phyloP scores from a whole-genome alignment of 495 filamentous ascomycete genomes.

The Cercophora samala region DNA sequence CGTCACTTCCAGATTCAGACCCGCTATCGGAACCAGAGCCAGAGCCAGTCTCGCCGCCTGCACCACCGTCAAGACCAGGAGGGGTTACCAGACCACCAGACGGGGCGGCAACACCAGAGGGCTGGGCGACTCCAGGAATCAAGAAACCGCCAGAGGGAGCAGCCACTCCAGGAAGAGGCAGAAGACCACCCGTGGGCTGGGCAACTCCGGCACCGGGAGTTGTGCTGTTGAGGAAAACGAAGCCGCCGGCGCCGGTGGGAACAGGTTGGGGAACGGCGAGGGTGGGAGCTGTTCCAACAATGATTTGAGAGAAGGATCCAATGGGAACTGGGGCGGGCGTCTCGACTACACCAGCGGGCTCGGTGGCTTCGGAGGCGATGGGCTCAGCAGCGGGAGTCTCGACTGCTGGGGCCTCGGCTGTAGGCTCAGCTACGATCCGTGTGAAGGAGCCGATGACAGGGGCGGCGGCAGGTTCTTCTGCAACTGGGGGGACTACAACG shows the following conservation, averaged over 20 bases:
- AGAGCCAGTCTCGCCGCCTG: background rate
- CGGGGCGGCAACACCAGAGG: background rate
- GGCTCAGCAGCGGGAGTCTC: background rate
- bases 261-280: background rate
- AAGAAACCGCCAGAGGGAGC: background rate
- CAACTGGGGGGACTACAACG: background rate
- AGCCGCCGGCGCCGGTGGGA: background rate
- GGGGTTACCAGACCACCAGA: background rate
- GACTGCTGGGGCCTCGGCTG: background rate
- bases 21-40: no score
- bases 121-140: background rate
- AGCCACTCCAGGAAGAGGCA: conserved; percentile 8
- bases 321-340: background rate
- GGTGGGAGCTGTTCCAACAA: background rate
- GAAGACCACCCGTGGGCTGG: background rate
- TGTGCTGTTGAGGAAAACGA: conserved; percentile 9
- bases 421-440: background rate
- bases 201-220: background rate
- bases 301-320: conserved; percentile 5
- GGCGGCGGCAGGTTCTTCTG: background rate
- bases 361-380: background rate
- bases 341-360: background rate
- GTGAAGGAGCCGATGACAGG: conserved; percentile 4
- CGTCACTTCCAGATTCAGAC: background rate
- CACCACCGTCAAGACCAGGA: background rate